A percentile compares a stretch with the other conserved stretches of the same genome.
phyloP scores from a whole-genome alignment of 202 grass and related monocot species.

The Panicum virgatum region DNA sequence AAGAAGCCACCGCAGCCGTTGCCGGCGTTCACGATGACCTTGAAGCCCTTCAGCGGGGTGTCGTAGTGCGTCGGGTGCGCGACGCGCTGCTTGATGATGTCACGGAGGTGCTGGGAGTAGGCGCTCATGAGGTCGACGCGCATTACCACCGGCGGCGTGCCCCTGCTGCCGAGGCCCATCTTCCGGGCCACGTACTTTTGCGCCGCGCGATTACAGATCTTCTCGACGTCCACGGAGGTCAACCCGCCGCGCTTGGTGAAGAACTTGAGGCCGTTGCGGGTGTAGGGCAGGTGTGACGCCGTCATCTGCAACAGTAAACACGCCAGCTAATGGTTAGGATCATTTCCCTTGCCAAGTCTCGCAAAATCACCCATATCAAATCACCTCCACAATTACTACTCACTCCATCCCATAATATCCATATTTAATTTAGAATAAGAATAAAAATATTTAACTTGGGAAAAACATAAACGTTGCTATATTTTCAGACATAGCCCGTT shows the following conservation, averaged over 20 bases:
- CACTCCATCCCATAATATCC: no score
- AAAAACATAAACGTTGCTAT: no score
- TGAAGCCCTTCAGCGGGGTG: constrained; percentile 61
- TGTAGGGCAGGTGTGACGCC: constrained; percentile 87
- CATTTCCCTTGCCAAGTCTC: no score
- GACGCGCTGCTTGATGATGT: constrained; percentile 64
- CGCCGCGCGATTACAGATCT: constrained; percentile 65
- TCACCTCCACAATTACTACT: no score
- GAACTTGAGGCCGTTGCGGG: constrained; percentile 91
- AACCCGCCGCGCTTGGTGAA: constrained; percentile 75
- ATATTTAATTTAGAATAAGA: no score
- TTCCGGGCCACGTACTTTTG: constrained; percentile 54
- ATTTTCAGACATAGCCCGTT: no score
- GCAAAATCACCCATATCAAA: no score
- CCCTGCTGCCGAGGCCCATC: constrained; percentile 26
- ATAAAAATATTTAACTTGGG: no score
- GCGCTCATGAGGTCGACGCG: constrained; percentile 70
- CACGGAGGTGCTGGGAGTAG: constrained; percentile 68
- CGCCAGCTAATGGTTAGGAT: background rate
- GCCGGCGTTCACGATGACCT: constrained; percentile 78
- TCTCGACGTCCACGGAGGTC: constrained; percentile 52
- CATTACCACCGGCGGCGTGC: constrained; percentile 37
- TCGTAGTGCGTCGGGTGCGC: constrained; percentile 63
- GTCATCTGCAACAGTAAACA: constrained; percentile 63
- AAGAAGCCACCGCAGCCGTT: constrained; percentile 90